Evolutionary conservation across 345 rosid species (phyloP), one percentile per base, ranked within the genome.

Genomic region (Capsella bursapastoris): DNA sequence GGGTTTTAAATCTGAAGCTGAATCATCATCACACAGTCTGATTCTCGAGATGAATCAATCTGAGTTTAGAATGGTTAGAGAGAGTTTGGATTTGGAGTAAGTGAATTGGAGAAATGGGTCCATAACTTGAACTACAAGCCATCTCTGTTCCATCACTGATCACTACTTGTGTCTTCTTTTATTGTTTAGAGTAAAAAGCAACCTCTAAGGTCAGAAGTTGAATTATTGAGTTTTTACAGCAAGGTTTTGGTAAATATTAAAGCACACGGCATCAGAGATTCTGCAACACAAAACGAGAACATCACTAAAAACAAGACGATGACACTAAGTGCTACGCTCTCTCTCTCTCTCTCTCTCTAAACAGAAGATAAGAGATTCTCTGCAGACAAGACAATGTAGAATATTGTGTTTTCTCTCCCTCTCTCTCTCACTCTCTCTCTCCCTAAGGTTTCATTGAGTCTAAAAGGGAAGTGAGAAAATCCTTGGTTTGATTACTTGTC

Each of bases 241-340:
- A 55, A 7, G 55, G 2, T 70, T 70, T 56, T 35, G 66, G 66
- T 69, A 69, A 45, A 64, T 57, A 55, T 59, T 29, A 64, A 71
- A 64, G 40, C 41, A 71, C 76, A 77, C 80, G 80, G 66, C 75
- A 77, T 71, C 80, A 77, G 72, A 64, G 15, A 48, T 57, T 57
- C 76, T 70, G 72, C 15, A 70, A 58, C 31, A 70, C 53, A 34
- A 45, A 45, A 67, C 67, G 50, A 18, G 10, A 60, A 68, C 73
- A 57, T 57, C 44, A 56, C 56, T 56, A 29, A 29, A 70, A 70
- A 31, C 58, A 35, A 70, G 66, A 63, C 79, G 44, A 16, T 29
- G 28, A 45, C 66, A 70, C 59, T 76, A 53, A 16, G 28, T 63
- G 44, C 50, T 40, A 62, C 57, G 5, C 32, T 51, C 57, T 41